Evolutionary conservation across 2,329 filamentous ascomycete genomes (phyloP).

Genomic region (Talaromyces sp.): DNA sequence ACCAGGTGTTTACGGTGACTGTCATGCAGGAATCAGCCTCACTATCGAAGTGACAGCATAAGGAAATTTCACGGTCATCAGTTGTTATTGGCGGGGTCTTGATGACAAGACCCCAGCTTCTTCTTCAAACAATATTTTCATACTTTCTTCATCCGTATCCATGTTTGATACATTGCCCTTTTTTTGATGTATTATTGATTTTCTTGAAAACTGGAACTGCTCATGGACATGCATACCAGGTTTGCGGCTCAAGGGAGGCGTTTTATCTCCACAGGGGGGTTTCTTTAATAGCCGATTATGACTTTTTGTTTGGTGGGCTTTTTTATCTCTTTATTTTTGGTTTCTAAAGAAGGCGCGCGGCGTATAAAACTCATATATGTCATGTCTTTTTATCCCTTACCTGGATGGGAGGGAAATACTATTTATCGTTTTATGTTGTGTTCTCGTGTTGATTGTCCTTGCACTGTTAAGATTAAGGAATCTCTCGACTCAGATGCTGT

Average conservation of each 20-base stretch:
- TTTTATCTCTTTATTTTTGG: background rate
- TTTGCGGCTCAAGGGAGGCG: background rate
- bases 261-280: background rate
- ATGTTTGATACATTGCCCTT: background rate
- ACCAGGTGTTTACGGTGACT: background rate
- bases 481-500: background rate
- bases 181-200: conserved; percentile 1
- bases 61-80: background rate
- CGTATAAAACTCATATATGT: conserved; percentile 8
- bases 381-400: background rate
- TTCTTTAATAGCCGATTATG: background rate
- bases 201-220: background rate
- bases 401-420: background rate
- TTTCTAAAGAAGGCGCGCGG: conserved; percentile 3
- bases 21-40: background rate
- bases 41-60: background rate
- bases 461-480: background rate
- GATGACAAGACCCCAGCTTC: background rate
- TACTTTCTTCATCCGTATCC: background rate
- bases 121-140: background rate
- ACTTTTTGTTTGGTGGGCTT: background rate
- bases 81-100: background rate
- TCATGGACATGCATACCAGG: background rate
- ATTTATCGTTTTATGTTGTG: background rate
- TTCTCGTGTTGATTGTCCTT: background rate